Evolutionary conservation across 495 filamentous ascomycete species (phyloP).

Genomic region (Aspergillus ostianus): DNA sequence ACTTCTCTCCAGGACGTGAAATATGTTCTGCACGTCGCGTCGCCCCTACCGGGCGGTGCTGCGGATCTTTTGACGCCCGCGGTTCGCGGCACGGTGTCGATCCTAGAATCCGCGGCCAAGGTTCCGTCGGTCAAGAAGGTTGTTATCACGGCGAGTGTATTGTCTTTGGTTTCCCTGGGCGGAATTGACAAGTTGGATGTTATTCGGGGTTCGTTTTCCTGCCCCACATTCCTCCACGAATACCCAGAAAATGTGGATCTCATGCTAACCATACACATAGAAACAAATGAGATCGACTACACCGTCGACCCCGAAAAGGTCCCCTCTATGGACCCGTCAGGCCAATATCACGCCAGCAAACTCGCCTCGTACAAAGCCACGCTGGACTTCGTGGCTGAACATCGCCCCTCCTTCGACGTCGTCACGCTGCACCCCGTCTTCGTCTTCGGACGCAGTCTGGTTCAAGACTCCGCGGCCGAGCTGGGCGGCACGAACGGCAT

Average conservation of each 20-base stretch:
- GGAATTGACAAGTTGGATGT: background rate
- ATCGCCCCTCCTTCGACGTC: conserved; percentile 3
- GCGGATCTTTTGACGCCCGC: conserved; percentile 33
- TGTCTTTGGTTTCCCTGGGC: conserved; percentile 26
- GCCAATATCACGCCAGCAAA: conserved; percentile 9
- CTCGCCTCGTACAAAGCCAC: conserved; percentile 7
- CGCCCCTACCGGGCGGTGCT: conserved; percentile 32
- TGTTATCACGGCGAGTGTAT: conserved; percentile 41
- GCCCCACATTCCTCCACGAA: background rate
- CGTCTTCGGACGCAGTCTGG: conserved; percentile 16
- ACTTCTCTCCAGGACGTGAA: conserved; percentile 43
- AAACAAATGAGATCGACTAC: background rate
- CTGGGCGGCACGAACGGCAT: conserved; percentile 12
- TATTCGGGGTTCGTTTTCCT: background rate
- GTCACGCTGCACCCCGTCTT: conserved; percentile 19
- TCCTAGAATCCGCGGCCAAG: conserved; percentile 37
- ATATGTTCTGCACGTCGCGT: conserved; percentile 52
- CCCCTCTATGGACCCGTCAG: background rate
- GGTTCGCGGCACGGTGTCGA: conserved; percentile 30
- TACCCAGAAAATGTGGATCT: too few species aligned
- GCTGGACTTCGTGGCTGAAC: conserved; percentile 4
- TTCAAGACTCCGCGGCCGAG: conserved; percentile 14
- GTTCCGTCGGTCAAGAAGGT: conserved; percentile 35
- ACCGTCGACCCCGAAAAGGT: background rate
- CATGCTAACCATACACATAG: background rate